A percentile compares a stretch with the other conserved stretches of the same genome.
These are phyloP conservation scores for Alternaria sp. DNA, from an alignment of 2,329 filamentous ascomycete species.

Conservation along the genomic window DNA sequence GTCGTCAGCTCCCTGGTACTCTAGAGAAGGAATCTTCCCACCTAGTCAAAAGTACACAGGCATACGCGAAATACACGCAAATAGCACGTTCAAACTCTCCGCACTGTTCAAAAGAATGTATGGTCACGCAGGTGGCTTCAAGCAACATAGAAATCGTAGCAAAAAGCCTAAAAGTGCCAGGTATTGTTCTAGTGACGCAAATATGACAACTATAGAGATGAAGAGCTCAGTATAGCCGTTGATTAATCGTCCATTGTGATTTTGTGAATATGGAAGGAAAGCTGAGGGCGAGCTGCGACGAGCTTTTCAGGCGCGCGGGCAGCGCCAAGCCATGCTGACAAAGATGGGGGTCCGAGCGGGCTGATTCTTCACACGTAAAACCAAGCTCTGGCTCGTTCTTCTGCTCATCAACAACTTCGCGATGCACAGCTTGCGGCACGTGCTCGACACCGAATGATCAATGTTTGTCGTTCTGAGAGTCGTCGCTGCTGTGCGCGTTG, in stretches of 20 bases:
- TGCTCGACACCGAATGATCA: slow-evolving; percentile 18
- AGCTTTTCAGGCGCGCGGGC: slow-evolving; percentile 26
- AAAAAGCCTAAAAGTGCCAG: slow-evolving; percentile 48
- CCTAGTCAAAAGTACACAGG: background rate
- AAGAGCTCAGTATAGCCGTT: slow-evolving; percentile 47
- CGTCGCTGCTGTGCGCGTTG: slow-evolving; percentile 10
- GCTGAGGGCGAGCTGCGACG: slow-evolving; percentile 7
- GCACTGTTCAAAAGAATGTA: slow-evolving; percentile 25
- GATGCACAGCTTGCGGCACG: slow-evolving; percentile 1
- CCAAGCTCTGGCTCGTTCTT: slow-evolving; percentile 1
- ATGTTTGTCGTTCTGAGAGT: slow-evolving; percentile 21
- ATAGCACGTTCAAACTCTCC: background rate
- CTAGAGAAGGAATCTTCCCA: background rate
- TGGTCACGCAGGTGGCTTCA: slow-evolving; percentile 50
- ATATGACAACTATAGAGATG: slow-evolving; percentile 54
- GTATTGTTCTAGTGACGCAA: slow-evolving; percentile 50
- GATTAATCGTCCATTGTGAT: slow-evolving; percentile 55
- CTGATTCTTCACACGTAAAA: slow-evolving; percentile 17
- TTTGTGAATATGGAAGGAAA: slow-evolving; percentile 45
- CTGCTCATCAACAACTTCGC: slow-evolving; percentile 11
- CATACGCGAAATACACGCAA: background rate
- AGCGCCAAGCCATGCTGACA: slow-evolving; percentile 23
- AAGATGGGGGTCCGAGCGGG: slow-evolving; percentile 18
- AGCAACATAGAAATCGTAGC: slow-evolving; percentile 39
- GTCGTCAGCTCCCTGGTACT: background rate